These are phyloP conservation scores for Gastrolobium villosum DNA, from an alignment of 306 rosid genomes.

Conservation along the genomic window DNA sequence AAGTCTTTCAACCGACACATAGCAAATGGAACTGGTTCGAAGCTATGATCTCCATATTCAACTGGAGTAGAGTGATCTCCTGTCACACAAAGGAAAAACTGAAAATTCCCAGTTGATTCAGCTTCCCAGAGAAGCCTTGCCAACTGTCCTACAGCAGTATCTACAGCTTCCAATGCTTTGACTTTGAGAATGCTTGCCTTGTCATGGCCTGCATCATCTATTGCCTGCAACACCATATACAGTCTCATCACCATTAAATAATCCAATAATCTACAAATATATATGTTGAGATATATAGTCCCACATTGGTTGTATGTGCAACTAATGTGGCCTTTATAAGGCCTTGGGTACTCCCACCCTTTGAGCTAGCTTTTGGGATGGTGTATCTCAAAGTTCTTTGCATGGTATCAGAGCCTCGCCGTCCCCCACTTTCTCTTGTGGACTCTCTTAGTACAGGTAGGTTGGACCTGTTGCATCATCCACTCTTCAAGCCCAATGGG, in stretches of 20 bases:
- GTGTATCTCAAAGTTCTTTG: no score
- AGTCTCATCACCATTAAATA: constrained; percentile 24
- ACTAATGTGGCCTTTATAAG: no score
- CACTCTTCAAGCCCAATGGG: no score
- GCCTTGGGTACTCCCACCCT: no score
- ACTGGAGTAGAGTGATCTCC: constrained; percentile 98
- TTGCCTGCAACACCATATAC: constrained; percentile 73
- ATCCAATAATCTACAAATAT: constrained; percentile 2
- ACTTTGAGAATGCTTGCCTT: constrained; percentile 87
- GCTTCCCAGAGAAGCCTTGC: constrained; percentile 91
- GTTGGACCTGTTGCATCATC: no score
- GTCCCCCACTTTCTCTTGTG: no score
- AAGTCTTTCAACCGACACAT: constrained; percentile 81
- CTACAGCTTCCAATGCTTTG: constrained; percentile 89
- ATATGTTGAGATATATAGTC: no score
- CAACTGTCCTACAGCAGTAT: constrained; percentile 83
- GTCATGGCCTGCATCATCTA: constrained; percentile 98
- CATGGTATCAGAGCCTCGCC: no score
- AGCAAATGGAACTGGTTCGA: constrained; percentile 90
- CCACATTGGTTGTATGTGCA: no score
- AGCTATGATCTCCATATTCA: constrained; percentile 99
- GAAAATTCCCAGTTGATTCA: constrained; percentile 71
- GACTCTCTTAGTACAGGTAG: no score
- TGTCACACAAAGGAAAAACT: constrained; percentile 80
- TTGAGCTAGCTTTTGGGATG: no score